These are phyloP conservation scores for Striga hermonthica DNA, from an alignment of 305 asterid species.

Conservation along the genomic window DNA sequence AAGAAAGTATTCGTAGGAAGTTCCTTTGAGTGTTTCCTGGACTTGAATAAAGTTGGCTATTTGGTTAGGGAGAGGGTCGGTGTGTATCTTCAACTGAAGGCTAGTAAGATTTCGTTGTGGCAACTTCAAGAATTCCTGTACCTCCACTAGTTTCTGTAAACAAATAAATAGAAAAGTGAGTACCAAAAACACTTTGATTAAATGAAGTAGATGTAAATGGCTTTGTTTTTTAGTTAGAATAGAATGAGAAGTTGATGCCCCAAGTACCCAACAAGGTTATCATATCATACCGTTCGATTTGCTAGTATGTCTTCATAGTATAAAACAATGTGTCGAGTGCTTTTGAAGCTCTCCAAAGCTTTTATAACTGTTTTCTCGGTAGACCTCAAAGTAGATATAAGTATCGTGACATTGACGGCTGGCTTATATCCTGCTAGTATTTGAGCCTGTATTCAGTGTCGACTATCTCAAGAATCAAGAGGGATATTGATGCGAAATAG, in stretches of 20 bases:
- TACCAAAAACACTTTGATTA: neutral
- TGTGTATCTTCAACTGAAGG: slow-evolving; percentile 75
- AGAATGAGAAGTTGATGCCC: neutral
- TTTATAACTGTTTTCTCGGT: slow-evolving; percentile 37
- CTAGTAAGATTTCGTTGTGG: slow-evolving; percentile 60
- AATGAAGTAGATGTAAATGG: neutral
- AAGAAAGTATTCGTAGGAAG: slow-evolving; percentile 47
- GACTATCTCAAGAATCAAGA: no score
- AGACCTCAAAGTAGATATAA: slow-evolving; percentile 40
- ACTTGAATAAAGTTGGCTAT: slow-evolving; percentile 58
- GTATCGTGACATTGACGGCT: slow-evolving; percentile 41
- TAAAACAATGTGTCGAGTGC: slow-evolving; percentile 58
- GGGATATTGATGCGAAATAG: no score
- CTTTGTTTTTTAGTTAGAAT: no score
- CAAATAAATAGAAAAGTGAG: neutral
- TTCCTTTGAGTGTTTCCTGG: slow-evolving; percentile 45
- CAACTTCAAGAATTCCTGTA: slow-evolving; percentile 61
- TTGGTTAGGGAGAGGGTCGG: slow-evolving; percentile 46
- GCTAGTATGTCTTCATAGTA: slow-evolving; percentile 65
- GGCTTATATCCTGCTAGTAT: slow-evolving; percentile 69
- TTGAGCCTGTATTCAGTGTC: slow-evolving; percentile 49
- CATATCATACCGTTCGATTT: slow-evolving; percentile 45
- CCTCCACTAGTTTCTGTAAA: slow-evolving; percentile 61
- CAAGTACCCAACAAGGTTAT: neutral
- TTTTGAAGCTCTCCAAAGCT: slow-evolving; percentile 58